Percentiles rank a stretch among this genome's conserved stretches.
These are phyloP conservation scores for Lachancea mirantina DNA, from an alignment of 805 yeast species.

Conservation along the genomic window DNA sequence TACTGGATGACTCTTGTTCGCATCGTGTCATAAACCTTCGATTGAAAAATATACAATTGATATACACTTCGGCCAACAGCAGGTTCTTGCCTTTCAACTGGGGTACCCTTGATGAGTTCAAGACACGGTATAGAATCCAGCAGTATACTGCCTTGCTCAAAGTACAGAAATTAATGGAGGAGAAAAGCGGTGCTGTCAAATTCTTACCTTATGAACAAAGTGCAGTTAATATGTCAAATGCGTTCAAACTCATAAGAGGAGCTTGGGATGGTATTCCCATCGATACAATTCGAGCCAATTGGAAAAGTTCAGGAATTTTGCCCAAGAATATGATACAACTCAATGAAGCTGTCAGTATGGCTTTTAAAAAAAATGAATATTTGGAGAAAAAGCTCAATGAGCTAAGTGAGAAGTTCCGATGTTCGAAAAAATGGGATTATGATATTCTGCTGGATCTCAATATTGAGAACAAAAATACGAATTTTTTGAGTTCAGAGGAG, in stretches of 20 bases:
- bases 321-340: constrained; percentile 28
- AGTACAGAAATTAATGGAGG: constrained; percentile 22
- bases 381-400: constrained; percentile 37
- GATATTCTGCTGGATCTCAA: constrained; percentile 46
- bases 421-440: constrained; percentile 51
- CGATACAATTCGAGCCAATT: constrained; percentile 34
- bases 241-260: constrained; percentile 49
- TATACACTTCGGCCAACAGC: constrained; percentile 34
- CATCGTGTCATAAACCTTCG: constrained; percentile 52
- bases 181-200: constrained; percentile 14
- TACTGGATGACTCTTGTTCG: constrained; percentile 55
- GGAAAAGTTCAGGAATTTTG: constrained; percentile 39
- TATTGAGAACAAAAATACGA: constrained; percentile 36
- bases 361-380: constrained; percentile 30
- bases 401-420: constrained; percentile 42
- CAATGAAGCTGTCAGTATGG: constrained; percentile 28
- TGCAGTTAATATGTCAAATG: constrained; percentile 45
- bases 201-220: constrained; percentile 33
- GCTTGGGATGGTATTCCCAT: constrained; percentile 45
- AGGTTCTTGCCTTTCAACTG: constrained; percentile 54
- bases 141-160: constrained; percentile 40
- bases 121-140: constrained; percentile 48
- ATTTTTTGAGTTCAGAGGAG: constrained; percentile 53
- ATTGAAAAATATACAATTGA: constrained; percentile 36
- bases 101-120: constrained; percentile 58